Evolutionary conservation across 495 filamentous ascomycete species (phyloP).

Genomic region (Xylaria scruposa): DNA sequence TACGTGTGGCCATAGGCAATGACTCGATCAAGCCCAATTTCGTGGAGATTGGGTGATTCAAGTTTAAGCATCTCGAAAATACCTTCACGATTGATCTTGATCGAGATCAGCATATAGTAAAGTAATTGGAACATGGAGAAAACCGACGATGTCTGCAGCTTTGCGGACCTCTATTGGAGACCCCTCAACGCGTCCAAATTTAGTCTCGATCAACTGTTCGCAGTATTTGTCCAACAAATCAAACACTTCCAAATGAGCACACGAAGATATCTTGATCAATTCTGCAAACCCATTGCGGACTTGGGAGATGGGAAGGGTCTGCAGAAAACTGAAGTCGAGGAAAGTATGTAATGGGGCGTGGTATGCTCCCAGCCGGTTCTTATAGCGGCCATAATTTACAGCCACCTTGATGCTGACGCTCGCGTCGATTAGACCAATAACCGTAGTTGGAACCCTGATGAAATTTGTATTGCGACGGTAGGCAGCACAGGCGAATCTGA

Average conservation of each 20-base stretch:
- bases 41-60: constrained; percentile 68
- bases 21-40: constrained; percentile 67
- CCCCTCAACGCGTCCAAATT: constrained; percentile 62
- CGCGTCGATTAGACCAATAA: constrained; percentile 72
- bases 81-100: constrained; percentile 61
- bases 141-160: constrained; percentile 56
- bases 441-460: constrained; percentile 67
- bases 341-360: constrained; percentile 71
- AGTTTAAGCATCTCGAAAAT: constrained; percentile 70
- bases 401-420: constrained; percentile 70
- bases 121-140: background rate
- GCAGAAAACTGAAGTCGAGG: constrained; percentile 69
- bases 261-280: constrained; percentile 71
- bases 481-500: constrained; percentile 65
- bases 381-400: constrained; percentile 70
- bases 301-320: constrained; percentile 63
- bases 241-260: constrained; percentile 64
- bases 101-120: background rate
- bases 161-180: constrained; percentile 52
- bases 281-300: constrained; percentile 71
- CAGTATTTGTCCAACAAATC: constrained; percentile 66
- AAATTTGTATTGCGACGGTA: constrained; percentile 63
- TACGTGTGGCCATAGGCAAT: constrained; percentile 73
- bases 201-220: constrained; percentile 62
- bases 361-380: constrained; percentile 71